Base-by-base conservation (phyloP, 139 green algal genomes). In the Chlorella sp. region DNA sequence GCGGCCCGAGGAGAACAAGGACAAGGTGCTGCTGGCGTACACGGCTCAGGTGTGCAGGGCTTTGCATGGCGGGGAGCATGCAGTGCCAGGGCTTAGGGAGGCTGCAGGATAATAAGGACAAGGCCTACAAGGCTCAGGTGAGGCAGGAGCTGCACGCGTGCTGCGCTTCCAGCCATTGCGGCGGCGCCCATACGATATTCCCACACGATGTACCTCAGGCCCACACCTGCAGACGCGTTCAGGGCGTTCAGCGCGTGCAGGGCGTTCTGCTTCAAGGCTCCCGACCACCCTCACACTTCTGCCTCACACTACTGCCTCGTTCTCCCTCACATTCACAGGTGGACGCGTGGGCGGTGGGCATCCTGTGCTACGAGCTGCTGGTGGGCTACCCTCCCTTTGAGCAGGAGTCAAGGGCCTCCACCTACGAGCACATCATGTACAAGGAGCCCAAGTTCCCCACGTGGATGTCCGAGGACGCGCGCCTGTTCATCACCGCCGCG, bases 391-490 rank as follows among this genome's bases (percentile, higher is more conserved):
- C 81, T 27, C 84, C 84, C 20, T 89, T 89, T 74, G 84, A 89
- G 76, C 67, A 84, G 67, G 78, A 87, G 60, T 86, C 76, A 5
- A 69, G 86, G 20, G 77, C 80, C 0, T 81, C 77, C 30, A 90
- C 84, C 34, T 90, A 90, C 50, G 82, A 90, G 71, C 63, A 82
- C 67, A 91, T 91, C 71, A 91, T 89, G 87, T 90, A 89, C 71
- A 82, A 77, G 73, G 62, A 84, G 50, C 66, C 81, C 64, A 62
- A 70, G 27, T 89, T 79, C 64, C 82, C 78, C 2, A 35, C 64
- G 26, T 77, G 49, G 75, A 74, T 89, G 65, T 76, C 64, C 1
- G 62, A 82, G 26, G 79, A 83, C 4, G 81, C 84, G 2, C 75
- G 72, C 24, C 68, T 62, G 59, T 91, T 90, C 69, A 89, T 93